A percentile compares a stretch with the other conserved stretches of the same genome.
Conservation (phyloP, 2,329 filamentous ascomycete species). For the Malbranchea cinnamomea region DNA sequence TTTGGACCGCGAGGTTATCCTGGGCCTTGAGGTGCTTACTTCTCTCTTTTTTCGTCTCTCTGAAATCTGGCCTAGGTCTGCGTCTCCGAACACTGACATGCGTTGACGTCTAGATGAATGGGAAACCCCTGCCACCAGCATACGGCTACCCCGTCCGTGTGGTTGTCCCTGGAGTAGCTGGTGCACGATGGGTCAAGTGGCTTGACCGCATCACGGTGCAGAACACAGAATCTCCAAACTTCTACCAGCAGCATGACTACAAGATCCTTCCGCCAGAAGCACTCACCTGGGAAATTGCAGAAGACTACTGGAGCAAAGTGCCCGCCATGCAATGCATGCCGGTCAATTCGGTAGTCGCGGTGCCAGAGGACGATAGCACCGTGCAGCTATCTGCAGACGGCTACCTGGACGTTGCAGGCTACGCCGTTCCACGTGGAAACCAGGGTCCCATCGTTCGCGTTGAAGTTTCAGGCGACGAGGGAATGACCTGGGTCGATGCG, state of each 20-base stretch:
- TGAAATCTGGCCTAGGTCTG: neutral
- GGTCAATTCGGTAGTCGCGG: slow-evolving; percentile 40
- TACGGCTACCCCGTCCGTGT: slow-evolving; percentile 40
- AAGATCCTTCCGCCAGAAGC: slow-evolving; percentile 42
- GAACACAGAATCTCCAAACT: slow-evolving; percentile 35
- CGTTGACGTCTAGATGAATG: slow-evolving; percentile 31
- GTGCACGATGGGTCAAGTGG: slow-evolving; percentile 43
- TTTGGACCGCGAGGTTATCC: slow-evolving; percentile 30
- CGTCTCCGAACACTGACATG: neutral
- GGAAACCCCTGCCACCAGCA: slow-evolving; percentile 29
- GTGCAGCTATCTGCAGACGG: slow-evolving; percentile 27
- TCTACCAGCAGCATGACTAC: slow-evolving; percentile 46
- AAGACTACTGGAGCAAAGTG: slow-evolving; percentile 36
- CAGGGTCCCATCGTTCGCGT: slow-evolving; percentile 39
- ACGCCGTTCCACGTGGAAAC: slow-evolving; percentile 40
- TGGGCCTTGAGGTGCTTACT: slow-evolving; percentile 31
- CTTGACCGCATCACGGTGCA: slow-evolving; percentile 39
- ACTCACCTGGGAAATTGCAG: slow-evolving; percentile 33
- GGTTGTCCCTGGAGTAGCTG: slow-evolving; percentile 38
- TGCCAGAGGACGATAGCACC: slow-evolving; percentile 31
- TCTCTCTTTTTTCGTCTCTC: neutral
- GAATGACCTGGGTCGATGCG: slow-evolving; percentile 36
- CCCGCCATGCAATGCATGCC: slow-evolving; percentile 41
- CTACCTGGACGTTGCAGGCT: slow-evolving; percentile 36
- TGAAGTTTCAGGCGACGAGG: slow-evolving; percentile 37